These are phyloP conservation scores for Eimeria acervulina DNA, from an alignment of 169 alveolate genomes.

Conservation along the genomic window DNA sequence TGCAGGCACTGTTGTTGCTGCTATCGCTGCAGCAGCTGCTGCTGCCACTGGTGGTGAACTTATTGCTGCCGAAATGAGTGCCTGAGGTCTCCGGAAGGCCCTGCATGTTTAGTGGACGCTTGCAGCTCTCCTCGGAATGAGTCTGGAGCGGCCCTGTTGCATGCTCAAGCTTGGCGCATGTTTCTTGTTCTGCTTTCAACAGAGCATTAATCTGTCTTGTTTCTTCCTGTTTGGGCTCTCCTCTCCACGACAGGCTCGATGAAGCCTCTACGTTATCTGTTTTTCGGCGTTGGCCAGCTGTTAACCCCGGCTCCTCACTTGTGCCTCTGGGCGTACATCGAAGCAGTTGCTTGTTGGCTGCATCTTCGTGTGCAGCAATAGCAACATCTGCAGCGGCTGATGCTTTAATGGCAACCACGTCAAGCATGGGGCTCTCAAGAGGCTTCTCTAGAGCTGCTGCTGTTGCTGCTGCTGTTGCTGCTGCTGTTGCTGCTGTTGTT, in stretches of 20 bases:
- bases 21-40: slow-evolving; percentile 18
- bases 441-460: background rate
- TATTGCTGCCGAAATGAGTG: background rate
- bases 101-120: background rate
- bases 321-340: background rate
- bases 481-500: too few relatives aligned
- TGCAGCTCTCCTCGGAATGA: background rate
- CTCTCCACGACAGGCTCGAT: background rate
- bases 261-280: background rate
- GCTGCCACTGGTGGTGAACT: slow-evolving; percentile 1
- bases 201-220: background rate
- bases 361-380: background rate
- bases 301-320: background rate
- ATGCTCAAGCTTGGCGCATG: background rate
- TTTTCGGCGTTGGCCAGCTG: background rate
- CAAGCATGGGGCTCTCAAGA: background rate
- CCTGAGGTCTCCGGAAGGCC: background rate
- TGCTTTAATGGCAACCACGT: background rate
- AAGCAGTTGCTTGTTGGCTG: background rate
- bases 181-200: background rate
- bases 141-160: background rate
- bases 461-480: background rate
- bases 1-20: slow-evolving; percentile 4
- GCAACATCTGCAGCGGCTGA: background rate
- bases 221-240: background rate